Evolutionary conservation across 805 yeast genomes (phyloP).

Genomic region (Yamadazyma scolyti): DNA sequence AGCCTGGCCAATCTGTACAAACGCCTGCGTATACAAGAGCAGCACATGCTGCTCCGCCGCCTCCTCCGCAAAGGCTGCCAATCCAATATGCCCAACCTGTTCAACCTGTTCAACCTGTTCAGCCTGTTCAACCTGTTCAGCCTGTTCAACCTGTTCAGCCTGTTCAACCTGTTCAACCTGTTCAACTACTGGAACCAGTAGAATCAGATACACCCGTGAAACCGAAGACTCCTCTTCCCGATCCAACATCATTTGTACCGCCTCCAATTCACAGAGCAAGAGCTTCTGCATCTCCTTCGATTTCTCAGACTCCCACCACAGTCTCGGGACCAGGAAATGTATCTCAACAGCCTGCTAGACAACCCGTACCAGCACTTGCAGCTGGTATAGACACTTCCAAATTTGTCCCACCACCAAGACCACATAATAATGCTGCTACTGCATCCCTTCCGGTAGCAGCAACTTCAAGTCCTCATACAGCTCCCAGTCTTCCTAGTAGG

Average conservation of each 20-base stretch:
- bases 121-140: constrained; percentile 2
- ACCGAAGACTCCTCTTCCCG: constrained; percentile 26
- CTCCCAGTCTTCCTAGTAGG: neutral
- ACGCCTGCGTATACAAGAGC: neutral
- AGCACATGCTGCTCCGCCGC: constrained; percentile 3
- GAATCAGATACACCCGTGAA: constrained; percentile 2
- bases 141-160: no score
- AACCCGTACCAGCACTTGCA: constrained; percentile 10
- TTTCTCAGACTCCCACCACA: constrained; percentile 2
- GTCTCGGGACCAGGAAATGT: neutral
- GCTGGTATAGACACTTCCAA: constrained; percentile 24
- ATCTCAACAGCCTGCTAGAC: neutral
- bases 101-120: neutral
- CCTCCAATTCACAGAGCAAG: constrained; percentile 37
- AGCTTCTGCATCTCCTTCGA: constrained; percentile 9
- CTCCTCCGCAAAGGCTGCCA: no score
- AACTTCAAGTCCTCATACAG: no score
- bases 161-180: constrained; percentile 7
- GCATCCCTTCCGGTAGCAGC: neutral
- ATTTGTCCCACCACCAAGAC: constrained; percentile 22
- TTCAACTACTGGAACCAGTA: constrained; percentile 9
- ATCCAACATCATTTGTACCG: constrained; percentile 36
- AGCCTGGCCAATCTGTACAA: constrained; percentile 5
- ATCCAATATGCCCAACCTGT: constrained; percentile 6
- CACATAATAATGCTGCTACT: constrained; percentile 6